Percentiles rank a stretch among this genome's conserved stretches.
phyloP scores from a whole-genome alignment of 2,329 filamentous ascomycete genomes.

The Alternaria ventricosa region DNA sequence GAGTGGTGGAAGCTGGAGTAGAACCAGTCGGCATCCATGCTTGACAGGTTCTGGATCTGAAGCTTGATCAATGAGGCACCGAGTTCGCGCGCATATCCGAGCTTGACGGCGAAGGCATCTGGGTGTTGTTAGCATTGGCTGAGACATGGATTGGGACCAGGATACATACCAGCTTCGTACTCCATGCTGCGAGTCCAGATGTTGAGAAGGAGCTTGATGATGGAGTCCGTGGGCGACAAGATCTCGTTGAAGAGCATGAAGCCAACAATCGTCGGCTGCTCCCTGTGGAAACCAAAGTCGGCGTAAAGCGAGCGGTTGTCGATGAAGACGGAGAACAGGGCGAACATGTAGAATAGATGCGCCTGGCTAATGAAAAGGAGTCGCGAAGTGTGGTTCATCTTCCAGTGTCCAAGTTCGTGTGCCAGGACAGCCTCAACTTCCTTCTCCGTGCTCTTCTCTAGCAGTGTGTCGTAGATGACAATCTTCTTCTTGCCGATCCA shows the following conservation, averaged over 20 bases:
- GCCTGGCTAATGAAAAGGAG: constrained; percentile 81
- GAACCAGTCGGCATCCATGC: constrained; percentile 98
- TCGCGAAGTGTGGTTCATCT: constrained; percentile 90
- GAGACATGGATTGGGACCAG: constrained; percentile 2
- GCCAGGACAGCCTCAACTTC: constrained; percentile 95
- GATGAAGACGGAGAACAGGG: constrained; percentile 95
- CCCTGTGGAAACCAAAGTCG: constrained; percentile 84
- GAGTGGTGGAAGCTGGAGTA: constrained; percentile 99
- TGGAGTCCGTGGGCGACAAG: constrained; percentile 90
- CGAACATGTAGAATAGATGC: constrained; percentile 96
- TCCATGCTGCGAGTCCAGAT: constrained; percentile 92
- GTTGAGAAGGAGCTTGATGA: constrained; percentile 96
- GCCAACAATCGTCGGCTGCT: constrained; percentile 92
- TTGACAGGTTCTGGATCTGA: constrained; percentile 96
- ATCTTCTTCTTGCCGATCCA: constrained; percentile 96
- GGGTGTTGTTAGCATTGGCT: constrained; percentile 32
- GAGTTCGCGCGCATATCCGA: constrained; percentile 85
- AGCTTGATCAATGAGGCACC: constrained; percentile 92
- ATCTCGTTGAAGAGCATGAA: constrained; percentile 98
- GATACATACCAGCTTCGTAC: constrained; percentile 78
- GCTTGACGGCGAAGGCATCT: constrained; percentile 82
- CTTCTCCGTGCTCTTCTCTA: constrained; percentile 90
- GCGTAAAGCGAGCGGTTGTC: constrained; percentile 91
- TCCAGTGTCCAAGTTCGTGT: constrained; percentile 98
- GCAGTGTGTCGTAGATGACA: constrained; percentile 96